Base-by-base conservation (phyloP, 768 basidiomycete species). In the Mycena pura region DNA sequence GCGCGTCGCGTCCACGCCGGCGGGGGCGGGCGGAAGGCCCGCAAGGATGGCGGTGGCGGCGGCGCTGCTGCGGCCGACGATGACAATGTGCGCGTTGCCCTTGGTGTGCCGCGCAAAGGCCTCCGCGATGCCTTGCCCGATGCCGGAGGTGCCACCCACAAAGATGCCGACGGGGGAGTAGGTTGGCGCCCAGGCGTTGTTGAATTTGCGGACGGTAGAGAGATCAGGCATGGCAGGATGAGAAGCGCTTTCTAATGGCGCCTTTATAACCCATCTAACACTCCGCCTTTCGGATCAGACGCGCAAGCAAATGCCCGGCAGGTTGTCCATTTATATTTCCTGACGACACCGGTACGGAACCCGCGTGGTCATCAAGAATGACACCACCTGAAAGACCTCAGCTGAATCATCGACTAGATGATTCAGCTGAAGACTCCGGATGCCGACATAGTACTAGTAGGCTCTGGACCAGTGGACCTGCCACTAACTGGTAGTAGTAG, bases 51-150 rank as follows among this genome's bases (percentile, higher is more conserved):
- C 6, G 15, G 25, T 27, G 28, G 57, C 57, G 15, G 60, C 60
- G 21, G 52, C 32, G 11, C 13, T 10, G 40, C 38, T 61, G 27
- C 52, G 43, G 21, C 60, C 60, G 6, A 61, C 39, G 39, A 61
- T 22, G 43, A 61, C 31, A 24, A 61, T 61, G 52, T 61, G 60
- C 24, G 59, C 48, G 38, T 34, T 40, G 46, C 56, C 56, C 10
- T 48, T 39, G 22, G 44, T 57, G 25, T 47, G 56, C 8, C 38
- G 46, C 5, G 51, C 60, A 29, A 55, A 61, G 40, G 51, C 36
- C 34, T 59, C 36, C 7, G 41, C 57, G 56, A 71, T 69, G 32
- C 68, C 75, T 45, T 71, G 67, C 21, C 77, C 77, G 40, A 71
- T 71, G 62, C 61, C 51, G 27, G 57, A 59, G 28, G 57, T 59